Evolutionary conservation across 1,139 yeast species (phyloP).

Genomic region (Geotrichum restrictum): DNA sequence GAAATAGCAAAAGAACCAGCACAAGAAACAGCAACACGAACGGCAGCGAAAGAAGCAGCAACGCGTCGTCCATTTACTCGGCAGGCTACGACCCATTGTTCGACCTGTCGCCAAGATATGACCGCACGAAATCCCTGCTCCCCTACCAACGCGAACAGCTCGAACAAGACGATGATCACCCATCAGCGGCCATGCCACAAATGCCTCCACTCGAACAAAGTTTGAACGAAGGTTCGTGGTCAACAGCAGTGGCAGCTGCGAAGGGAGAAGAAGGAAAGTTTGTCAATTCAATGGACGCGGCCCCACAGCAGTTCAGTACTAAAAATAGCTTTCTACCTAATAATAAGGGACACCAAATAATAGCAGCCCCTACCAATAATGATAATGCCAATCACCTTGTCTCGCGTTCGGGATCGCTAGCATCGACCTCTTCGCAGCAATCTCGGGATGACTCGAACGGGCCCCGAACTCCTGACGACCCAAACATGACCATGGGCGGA

Average conservation of each 20-base stretch:
- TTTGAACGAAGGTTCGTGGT: too few relatives aligned
- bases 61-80: constrained; percentile 17
- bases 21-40: not conserved
- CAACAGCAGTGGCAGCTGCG: not conserved
- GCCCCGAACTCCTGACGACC: constrained; percentile 5
- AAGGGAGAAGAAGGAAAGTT: too few relatives aligned
- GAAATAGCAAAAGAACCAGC: not conserved
- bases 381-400: not conserved
- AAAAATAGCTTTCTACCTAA: not conserved
- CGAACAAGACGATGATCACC: not conserved
- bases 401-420: constrained; percentile 10
- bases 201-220: not conserved
- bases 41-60: not conserved
- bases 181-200: not conserved
- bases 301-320: not conserved
- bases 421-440: constrained; percentile 2
- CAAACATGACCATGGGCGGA: not conserved
- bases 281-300: not conserved
- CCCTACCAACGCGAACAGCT: constrained; percentile 18
- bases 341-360: too few relatives aligned
- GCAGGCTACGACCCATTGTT: constrained; percentile 11
- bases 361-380: not conserved
- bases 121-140: constrained; percentile 17
- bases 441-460: not conserved
- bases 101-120: constrained; percentile 16